A percentile compares a stretch with the other conserved stretches of the same genome.
phyloP scores from a whole-genome alignment of 768 basidiomycete species.

The Cystobasidium ongulense region DNA sequence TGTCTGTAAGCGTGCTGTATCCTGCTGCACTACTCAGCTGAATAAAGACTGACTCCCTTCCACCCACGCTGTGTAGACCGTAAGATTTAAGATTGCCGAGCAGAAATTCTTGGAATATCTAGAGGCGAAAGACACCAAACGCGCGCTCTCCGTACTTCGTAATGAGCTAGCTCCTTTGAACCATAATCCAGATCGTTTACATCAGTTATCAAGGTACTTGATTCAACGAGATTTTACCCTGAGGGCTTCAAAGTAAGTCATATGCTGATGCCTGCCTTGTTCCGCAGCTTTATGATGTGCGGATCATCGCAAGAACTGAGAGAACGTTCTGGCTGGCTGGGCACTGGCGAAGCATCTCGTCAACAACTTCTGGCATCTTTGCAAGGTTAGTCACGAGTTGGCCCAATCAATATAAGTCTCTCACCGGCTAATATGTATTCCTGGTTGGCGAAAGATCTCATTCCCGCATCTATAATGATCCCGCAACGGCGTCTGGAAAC shows the following conservation, averaged over 20 bases:
- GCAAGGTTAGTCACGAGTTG: conserved; percentile 56
- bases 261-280: background rate
- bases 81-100: conserved; percentile 72
- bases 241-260: too few species aligned
- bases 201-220: conserved; percentile 73
- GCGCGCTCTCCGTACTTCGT: conserved; percentile 74
- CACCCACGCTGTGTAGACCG: conserved; percentile 25
- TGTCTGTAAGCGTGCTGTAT: background rate
- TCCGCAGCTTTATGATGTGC: conserved; percentile 81
- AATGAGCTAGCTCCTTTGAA: conserved; percentile 78
- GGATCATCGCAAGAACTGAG: conserved; percentile 72
- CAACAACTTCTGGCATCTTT: conserved; percentile 64
- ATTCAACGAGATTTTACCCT: background rate
- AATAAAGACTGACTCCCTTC: background rate
- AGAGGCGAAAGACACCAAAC: conserved; percentile 67
- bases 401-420: background rate
- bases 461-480: conserved; percentile 85
- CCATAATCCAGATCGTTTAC: conserved; percentile 69
- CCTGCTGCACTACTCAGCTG: background rate
- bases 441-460: conserved; percentile 57
- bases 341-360: conserved; percentile 70
- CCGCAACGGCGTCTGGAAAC: conserved; percentile 78
- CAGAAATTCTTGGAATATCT: conserved; percentile 94
- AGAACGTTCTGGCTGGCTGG: conserved; percentile 78
- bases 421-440: background rate